Evolutionary conservation across 2,329 filamentous ascomycete species (phyloP).

Genomic region (Rhexocercosporidium sp.): DNA sequence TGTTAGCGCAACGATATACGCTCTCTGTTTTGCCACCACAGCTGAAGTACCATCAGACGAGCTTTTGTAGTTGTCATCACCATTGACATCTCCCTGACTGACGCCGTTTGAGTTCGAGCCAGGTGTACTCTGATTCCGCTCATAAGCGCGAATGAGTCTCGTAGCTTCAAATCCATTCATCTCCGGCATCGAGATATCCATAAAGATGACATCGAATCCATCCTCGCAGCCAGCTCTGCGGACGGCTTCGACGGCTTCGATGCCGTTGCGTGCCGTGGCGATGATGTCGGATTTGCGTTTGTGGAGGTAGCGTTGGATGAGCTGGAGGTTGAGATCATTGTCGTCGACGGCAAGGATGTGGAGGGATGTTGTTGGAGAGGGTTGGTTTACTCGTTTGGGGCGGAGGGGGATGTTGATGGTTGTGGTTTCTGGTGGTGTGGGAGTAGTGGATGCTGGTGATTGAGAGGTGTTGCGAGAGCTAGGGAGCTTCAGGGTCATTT

Average conservation of each 20-base stretch:
- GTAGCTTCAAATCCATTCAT: conserved; percentile 58
- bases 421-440: neutral
- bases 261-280: conserved; percentile 49
- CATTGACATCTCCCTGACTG: neutral
- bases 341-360: conserved; percentile 47
- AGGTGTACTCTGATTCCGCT: neutral
- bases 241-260: conserved; percentile 49
- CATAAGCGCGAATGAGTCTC: conserved; percentile 49
- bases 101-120: neutral
- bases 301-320: conserved; percentile 44
- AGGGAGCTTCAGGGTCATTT: neutral
- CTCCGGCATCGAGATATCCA: conserved; percentile 61
- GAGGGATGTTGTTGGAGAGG: conserved; percentile 6
- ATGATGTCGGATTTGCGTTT: conserved; percentile 46
- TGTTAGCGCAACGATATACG: conserved; percentile 57
- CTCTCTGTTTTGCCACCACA: conserved; percentile 25
- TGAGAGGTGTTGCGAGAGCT: neutral
- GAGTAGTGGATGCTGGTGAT: neutral
- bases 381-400: neutral
- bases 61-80: neutral
- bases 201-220: conserved; percentile 50
- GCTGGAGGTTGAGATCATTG: conserved; percentile 47
- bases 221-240: conserved; percentile 40
- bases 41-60: too few relatives aligned
- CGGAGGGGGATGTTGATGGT: neutral